Percentiles rank a stretch among this genome's conserved stretches.
Evolutionary conservation across 2,329 filamentous ascomycete species (phyloP).

Genomic region (Aspergillus bombycis): DNA sequence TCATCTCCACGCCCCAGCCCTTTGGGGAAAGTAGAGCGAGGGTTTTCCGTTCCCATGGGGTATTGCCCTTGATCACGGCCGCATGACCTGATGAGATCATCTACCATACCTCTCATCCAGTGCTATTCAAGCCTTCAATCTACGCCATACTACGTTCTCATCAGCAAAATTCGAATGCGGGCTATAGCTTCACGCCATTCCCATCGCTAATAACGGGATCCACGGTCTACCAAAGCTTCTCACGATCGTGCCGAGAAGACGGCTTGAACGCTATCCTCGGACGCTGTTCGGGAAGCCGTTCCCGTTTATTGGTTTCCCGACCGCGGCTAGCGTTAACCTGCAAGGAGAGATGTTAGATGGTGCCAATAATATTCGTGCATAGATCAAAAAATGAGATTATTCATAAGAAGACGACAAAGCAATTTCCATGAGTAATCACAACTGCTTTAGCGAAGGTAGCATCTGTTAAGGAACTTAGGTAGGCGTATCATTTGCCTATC

Average conservation of each 20-base stretch:
- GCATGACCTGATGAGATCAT: background rate
- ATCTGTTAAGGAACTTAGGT: background rate
- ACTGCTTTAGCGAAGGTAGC: conserved; percentile 6
- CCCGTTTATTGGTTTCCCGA: conserved; percentile 11
- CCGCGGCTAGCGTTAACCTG: conserved; percentile 12
- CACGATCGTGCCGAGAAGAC: conserved; percentile 4
- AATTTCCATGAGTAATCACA: conserved; percentile 6
- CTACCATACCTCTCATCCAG: background rate
- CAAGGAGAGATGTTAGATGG: conserved; percentile 9
- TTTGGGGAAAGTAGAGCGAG: conserved; percentile 13
- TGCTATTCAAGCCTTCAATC: background rate
- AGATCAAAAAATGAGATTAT: background rate
- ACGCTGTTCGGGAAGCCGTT: conserved; percentile 17
- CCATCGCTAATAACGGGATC: background rate
- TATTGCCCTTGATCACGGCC: conserved; percentile 4
- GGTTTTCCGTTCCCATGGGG: conserved; percentile 10
- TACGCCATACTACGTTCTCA: background rate
- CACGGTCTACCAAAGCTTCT: conserved; percentile 9
- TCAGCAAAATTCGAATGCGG: conserved; percentile 6
- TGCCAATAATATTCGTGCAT: conserved; percentile 10
- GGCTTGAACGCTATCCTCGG: background rate
- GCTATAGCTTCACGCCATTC: conserved; percentile 8
- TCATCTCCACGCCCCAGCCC: background rate
- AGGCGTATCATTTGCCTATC: background rate
- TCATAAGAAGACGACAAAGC: background rate